Base-by-base conservation (phyloP, 1,139 yeast genomes). In the Candida sanyaensis region DNA sequence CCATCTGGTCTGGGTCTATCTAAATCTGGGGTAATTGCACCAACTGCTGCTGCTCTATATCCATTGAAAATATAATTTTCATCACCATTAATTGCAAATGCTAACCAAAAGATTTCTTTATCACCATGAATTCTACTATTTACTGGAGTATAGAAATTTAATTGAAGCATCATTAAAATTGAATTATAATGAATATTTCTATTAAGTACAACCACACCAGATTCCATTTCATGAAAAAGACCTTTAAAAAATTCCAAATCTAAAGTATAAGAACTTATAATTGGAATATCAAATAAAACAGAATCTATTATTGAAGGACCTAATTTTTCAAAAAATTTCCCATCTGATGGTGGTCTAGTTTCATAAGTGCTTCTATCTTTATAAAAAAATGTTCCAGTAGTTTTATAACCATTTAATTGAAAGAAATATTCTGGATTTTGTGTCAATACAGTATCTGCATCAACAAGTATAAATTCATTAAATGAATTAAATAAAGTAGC, bases 51-150 rank as follows among this genome's bases (percentile, higher is more conserved):
- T 11, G 81, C 80, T 48, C 71, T 72, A 56, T 77, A 67, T 33
- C 65, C 57, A 57, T 81, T 81, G 59, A 81, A 80, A 29, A 66
- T 62, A 55, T 78, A 79, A n/a, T 65, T 58, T 50, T 78, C 81
- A 51, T 80, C 75, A 3, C 88, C 89, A 48, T 73, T 65, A 3
- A 79, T 56, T 13, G 78, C 73, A 54, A 79, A 78, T 8, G 84
- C 80, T 32, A 84, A 60, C 88, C 88, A 83, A 51, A 83, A 78
- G 13, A 83, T 64, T 59, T 84, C 90, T 55, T 84, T 84, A 55
- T 84, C 90, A 17, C 89, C 89, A 60, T 79, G 77, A 2, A 17
- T 17, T 17, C 21, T 17, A 17, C 21, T 17, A 17, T 17, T 17
- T 17, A 17, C 21, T 17, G 21, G 21, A 17, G 21, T 17, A 17